Evolutionary conservation across 768 basidiomycete species (phyloP).

Genomic region (Gymnopilus junonius): DNA sequence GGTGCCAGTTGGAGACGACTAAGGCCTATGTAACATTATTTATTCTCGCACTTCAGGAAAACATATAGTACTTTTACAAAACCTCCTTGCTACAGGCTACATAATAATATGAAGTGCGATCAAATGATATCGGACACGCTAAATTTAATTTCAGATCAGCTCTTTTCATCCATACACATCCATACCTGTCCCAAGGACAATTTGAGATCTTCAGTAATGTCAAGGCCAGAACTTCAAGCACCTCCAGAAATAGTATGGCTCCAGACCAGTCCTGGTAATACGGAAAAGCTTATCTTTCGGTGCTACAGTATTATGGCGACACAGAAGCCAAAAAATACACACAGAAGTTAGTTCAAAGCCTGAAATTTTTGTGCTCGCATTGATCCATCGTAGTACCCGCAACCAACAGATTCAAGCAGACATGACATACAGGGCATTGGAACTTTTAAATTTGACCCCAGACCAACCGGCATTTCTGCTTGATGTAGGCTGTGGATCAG

Average conservation of each 20-base stretch:
- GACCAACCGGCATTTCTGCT: constrained; percentile 85
- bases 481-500: constrained; percentile 98
- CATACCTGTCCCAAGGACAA: not conserved
- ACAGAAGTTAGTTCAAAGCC: constrained; percentile 66
- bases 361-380: not conserved
- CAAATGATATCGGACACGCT: not conserved
- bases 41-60: not conserved
- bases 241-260: constrained; percentile 86
- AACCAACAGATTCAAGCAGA: constrained; percentile 96
- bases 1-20: constrained; percentile 92
- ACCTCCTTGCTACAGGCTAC: not conserved
- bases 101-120: not conserved
- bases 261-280: not conserved
- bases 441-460: constrained; percentile 82
- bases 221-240: constrained; percentile 85
- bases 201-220: constrained; percentile 51
- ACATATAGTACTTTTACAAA: not conserved
- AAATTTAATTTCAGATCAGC: constrained; percentile 27
- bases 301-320: constrained; percentile 91
- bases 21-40: constrained; percentile 25
- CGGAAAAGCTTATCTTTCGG: constrained; percentile 6
- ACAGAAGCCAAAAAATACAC: constrained; percentile 96
- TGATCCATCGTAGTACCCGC: constrained; percentile 66
- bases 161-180: constrained; percentile 11
- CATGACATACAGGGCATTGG: constrained; percentile 96